Conservation (phyloP, 2,329 filamentous ascomycete genomes). For the Bipolaris sorokiniana region DNA sequence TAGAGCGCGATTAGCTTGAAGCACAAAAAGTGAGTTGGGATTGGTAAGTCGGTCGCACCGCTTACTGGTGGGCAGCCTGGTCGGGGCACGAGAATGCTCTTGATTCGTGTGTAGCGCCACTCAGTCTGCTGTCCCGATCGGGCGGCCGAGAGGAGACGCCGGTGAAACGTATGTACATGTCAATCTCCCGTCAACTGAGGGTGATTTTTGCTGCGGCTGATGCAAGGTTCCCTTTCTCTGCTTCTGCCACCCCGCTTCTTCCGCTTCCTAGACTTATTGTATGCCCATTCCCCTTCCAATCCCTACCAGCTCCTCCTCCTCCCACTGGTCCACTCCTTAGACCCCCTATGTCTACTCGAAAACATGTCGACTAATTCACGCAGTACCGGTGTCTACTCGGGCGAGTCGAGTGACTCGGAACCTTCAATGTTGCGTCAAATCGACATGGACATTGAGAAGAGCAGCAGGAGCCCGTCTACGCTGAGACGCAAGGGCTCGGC, state of each 20-base stretch:
- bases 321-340: neutral
- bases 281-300: conserved; percentile 1
- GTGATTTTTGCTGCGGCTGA: conserved; percentile 3
- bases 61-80: conserved; percentile 18
- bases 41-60: conserved; percentile 18
- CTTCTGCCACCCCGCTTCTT: conserved; percentile 10
- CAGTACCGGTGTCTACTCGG: conserved; percentile 25
- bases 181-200: conserved; percentile 7
- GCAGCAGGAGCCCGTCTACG: conserved; percentile 7
- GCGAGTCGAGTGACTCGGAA: conserved; percentile 21
- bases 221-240: neutral
- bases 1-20: conserved; percentile 15
- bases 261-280: conserved; percentile 2
- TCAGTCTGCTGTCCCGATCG: conserved; percentile 6
- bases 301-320: neutral
- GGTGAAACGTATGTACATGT: conserved; percentile 9
- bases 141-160: conserved; percentile 5
- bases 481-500: conserved; percentile 32
- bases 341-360: conserved; percentile 9
- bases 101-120: conserved; percentile 19
- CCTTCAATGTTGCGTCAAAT: conserved; percentile 24
- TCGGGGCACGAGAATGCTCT: conserved; percentile 15
- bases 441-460: conserved; percentile 22
- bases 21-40: conserved; percentile 9
- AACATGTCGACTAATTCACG: conserved; percentile 23